Conservation (phyloP, 176 grass and related monocot genomes). For the Carex parvula region DNA sequence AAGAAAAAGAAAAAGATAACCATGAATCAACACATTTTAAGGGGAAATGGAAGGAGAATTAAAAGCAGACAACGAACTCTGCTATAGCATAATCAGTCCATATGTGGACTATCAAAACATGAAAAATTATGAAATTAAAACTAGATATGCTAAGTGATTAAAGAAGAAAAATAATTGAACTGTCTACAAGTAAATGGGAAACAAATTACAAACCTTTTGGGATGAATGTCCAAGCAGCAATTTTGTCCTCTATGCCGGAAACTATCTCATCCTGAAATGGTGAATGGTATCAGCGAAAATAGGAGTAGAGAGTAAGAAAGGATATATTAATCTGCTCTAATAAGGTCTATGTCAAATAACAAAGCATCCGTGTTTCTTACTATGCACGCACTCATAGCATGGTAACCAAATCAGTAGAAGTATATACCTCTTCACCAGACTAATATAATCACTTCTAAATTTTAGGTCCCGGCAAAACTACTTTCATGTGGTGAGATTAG, state of each 20-base stretch:
- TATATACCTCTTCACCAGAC: not conserved
- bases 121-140: slow-evolving; percentile 5
- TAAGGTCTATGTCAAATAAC: not conserved
- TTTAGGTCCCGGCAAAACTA: not conserved
- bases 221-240: slow-evolving; percentile 96
- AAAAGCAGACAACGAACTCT: not conserved
- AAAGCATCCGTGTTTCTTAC: not conserved
- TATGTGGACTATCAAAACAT: not conserved
- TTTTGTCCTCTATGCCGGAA: slow-evolving; percentile 86
- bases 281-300: not conserved
- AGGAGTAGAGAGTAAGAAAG: not conserved
- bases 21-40: not conserved
- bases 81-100: not conserved
- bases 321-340: not conserved
- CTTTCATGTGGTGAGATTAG: not conserved
- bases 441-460: not conserved
- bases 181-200: not conserved
- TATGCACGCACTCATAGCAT: not conserved
- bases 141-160: not conserved
- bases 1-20: not conserved
- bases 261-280: slow-evolving; percentile 77
- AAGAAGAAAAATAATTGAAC: slow-evolving; percentile 11
- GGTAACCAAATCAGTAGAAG: not conserved
- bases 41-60: not conserved
- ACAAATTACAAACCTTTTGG: slow-evolving; percentile 65